Base-by-base conservation (phyloP, 2,329 filamentous ascomycete species). In the Claviceps pazoutovae region DNA sequence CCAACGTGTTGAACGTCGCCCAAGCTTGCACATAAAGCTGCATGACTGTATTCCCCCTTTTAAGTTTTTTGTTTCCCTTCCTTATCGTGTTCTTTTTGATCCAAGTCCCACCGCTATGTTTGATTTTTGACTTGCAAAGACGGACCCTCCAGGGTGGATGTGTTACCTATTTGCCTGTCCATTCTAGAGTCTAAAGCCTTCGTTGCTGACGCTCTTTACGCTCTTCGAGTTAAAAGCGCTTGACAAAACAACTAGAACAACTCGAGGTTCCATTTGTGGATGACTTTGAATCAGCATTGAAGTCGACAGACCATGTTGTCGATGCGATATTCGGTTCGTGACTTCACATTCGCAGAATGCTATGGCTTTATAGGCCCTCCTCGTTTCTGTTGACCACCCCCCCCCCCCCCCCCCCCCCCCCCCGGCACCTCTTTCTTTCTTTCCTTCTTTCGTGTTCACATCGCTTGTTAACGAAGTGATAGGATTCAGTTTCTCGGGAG, bases 401-500 rank as follows among this genome's bases (percentile, higher is more conserved):
- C 17, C 17, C 17, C 17, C 17, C 17, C 17, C 17, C 2, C 17
- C 2, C 17, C 17, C 17, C 17, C 17, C 17, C 17, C 17, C 17
- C 17, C 17, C 2, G 1, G 17, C 17, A 19, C 17, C 17, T 19
- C 8, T 41, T 41, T 41, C 9, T 13, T 42, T 34, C 16, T 14
- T 14, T 17, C n/a, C 8, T 6, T 17, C 34, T 13, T 0, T 19
- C 30, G 9, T 11, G 9, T 4, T 9, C 9, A 30, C 8, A 30
- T 30, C 30, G 8, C 30, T 34, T 19, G 7, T 51, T 55, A 30
- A 56, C 48, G n/a, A 5, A 9, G 2, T 13, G 11, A 26, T 38
- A 85, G 84, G 88, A 7, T 98, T 98, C 71, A 93, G 86, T 55
- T 98, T 98, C 71, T 84, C 83, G 1, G 91, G 90, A 6, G 84